Percentiles rank a stretch among this genome's conserved stretches.
phyloP scores from a whole-genome alignment of 176 grass and related monocot species.

The Elymus sibiricus region DNA sequence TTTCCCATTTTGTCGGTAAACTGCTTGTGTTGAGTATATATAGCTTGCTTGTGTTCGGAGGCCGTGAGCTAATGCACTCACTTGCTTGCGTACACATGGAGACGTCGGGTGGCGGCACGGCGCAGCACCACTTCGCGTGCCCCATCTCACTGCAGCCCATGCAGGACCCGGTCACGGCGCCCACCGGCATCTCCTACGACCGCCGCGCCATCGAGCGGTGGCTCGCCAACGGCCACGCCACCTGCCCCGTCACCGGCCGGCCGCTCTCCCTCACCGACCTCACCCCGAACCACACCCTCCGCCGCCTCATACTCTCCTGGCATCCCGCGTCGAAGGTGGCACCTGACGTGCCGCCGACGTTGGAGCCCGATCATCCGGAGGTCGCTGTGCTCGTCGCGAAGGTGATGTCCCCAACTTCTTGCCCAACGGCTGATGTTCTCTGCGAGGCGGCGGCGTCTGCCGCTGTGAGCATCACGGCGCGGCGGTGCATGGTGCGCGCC shows the following conservation, averaged over 20 bases:
- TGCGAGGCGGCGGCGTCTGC: background rate
- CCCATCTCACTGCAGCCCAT: constrained; percentile 60
- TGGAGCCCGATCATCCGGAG: background rate
- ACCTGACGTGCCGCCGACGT: background rate
- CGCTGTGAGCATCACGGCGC: background rate
- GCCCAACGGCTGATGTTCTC: background rate
- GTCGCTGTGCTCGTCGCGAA: constrained; percentile 1
- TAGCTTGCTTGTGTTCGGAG: background rate
- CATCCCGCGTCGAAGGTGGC: background rate
- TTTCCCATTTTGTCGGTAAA: too few relatives aligned
- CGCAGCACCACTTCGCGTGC: constrained; percentile 48
- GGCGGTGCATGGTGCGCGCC: constrained; percentile 26
- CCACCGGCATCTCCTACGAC: constrained; percentile 71
- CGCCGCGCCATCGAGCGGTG: constrained; percentile 58
- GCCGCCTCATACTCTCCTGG: constrained; percentile 48
- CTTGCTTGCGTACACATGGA: constrained; percentile 13
- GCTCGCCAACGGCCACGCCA: constrained; percentile 48
- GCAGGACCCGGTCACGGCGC: constrained; percentile 56
- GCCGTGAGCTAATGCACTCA: background rate
- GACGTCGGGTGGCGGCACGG: background rate
- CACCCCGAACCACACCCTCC: constrained; percentile 71
- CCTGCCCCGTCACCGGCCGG: constrained; percentile 57
- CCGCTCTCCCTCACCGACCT: constrained; percentile 32
- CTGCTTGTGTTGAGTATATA: background rate
- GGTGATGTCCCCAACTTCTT: background rate